phyloP scores from a whole-genome alignment of 805 yeast genomes.

The Debaryomyces tyrocola region DNA sequence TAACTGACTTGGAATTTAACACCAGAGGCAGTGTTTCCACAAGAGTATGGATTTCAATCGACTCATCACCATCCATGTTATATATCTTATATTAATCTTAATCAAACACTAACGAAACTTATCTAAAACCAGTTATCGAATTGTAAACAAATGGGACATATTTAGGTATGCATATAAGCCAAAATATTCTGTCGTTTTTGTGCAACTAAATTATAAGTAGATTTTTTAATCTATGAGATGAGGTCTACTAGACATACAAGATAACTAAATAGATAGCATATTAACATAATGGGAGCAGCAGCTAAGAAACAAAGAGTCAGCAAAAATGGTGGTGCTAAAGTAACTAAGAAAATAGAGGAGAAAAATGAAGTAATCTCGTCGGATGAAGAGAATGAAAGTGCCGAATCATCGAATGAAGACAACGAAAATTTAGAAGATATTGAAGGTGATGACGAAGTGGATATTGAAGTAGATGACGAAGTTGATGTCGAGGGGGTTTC shows the following conservation, averaged over 20 bases:
- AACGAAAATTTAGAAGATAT: conserved; percentile 15
- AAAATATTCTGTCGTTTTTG: not conserved
- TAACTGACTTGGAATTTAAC: not conserved
- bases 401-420: conserved; percentile 17
- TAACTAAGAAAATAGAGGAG: not conserved
- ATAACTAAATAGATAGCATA: not conserved
- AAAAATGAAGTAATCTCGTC: conserved; percentile 6
- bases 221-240: not conserved
- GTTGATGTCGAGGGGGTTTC: conserved; percentile 22
- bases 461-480: conserved; percentile 23
- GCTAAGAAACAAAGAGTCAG: conserved; percentile 22
- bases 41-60: not conserved
- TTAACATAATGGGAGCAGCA: conserved; percentile 15
- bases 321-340: conserved; percentile 7
- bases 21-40: not conserved
- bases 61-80: not conserved
- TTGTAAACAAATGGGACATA: not conserved
- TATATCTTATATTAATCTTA: not conserved
- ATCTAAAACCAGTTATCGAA: not conserved
- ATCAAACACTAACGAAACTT: not conserved
- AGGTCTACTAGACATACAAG: not conserved
- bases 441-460: conserved; percentile 15
- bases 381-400: conserved; percentile 24
- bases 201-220: not conserved
- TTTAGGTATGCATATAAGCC: too few species aligned